Conservation (phyloP, 1,284 basidiomycete genomes). For the Cryptococcus sp. region DNA sequence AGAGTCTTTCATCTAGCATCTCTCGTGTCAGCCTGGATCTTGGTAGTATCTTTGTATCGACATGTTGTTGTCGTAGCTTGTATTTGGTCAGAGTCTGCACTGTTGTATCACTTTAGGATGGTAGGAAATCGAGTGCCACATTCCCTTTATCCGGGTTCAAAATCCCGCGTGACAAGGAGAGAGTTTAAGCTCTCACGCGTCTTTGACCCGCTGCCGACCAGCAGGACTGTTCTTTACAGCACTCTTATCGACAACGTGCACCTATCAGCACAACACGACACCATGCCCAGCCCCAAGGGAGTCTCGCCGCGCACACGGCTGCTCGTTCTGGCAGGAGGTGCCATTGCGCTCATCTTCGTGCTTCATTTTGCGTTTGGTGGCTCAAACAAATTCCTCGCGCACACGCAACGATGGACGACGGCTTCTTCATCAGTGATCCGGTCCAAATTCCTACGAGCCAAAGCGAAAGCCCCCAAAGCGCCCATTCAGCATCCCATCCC, state of each 20-base stretch:
- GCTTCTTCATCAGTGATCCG: constrained; percentile 51
- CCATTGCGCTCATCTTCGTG: constrained; percentile 34
- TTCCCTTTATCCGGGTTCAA: neutral
- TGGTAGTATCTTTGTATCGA: neutral
- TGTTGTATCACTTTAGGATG: no score
- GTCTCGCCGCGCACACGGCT: constrained; percentile 31
- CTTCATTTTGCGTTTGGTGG: constrained; percentile 40
- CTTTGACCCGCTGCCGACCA: neutral
- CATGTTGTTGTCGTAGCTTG: neutral
- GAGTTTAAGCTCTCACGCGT: no score
- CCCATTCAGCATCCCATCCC: constrained; percentile 73
- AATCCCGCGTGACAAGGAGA: no score
- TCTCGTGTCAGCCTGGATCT: neutral
- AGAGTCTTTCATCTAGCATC: no score
- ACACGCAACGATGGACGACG: constrained; percentile 48
- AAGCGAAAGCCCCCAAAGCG: constrained; percentile 41
- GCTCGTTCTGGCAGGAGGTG: constrained; percentile 26
- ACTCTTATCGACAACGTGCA: no score
- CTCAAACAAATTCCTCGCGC: constrained; percentile 31
- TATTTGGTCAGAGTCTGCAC: no score
- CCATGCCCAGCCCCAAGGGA: constrained; percentile 20
- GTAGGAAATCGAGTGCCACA: neutral
- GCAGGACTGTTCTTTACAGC: neutral
- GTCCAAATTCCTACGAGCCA: constrained; percentile 47
- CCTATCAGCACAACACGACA: neutral